Conservation (phyloP, 495 filamentous ascomycete species). For the Trichoderma gamsii region DNA sequence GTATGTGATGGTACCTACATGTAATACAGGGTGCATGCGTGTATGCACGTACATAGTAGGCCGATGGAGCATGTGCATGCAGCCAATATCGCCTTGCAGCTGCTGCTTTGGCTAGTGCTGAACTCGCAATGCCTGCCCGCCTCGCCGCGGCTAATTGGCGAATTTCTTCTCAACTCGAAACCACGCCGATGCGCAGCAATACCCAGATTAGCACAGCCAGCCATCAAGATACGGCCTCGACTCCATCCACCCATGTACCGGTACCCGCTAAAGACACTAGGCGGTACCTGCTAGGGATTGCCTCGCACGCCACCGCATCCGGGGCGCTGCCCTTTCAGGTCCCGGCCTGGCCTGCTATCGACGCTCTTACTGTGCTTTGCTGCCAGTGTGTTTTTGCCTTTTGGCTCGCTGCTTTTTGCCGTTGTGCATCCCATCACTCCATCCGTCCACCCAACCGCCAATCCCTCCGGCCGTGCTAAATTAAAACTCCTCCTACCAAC, state of each 20-base stretch:
- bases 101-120: background rate
- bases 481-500: background rate
- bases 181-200: background rate
- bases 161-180: background rate
- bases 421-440: background rate
- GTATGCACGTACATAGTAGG: background rate
- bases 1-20: background rate
- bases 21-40: background rate
- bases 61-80: too few relatives aligned
- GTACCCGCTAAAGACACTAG: background rate
- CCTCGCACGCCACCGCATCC: background rate
- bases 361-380: background rate
- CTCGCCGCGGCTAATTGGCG: background rate
- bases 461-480: too few relatives aligned
- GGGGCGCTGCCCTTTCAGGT: background rate
- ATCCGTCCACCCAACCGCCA: background rate
- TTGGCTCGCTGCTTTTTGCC: background rate
- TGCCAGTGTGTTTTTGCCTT: background rate
- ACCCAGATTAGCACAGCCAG: background rate
- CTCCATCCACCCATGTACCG: background rate
- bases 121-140: background rate
- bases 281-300: background rate
- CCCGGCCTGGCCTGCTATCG: background rate
- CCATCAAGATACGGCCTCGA: background rate
- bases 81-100: too few relatives aligned